Evolutionary conservation across 331 rosid genomes (phyloP), one percentile per base, ranked within the genome.

Genomic region (Dryas integrifolia): DNA sequence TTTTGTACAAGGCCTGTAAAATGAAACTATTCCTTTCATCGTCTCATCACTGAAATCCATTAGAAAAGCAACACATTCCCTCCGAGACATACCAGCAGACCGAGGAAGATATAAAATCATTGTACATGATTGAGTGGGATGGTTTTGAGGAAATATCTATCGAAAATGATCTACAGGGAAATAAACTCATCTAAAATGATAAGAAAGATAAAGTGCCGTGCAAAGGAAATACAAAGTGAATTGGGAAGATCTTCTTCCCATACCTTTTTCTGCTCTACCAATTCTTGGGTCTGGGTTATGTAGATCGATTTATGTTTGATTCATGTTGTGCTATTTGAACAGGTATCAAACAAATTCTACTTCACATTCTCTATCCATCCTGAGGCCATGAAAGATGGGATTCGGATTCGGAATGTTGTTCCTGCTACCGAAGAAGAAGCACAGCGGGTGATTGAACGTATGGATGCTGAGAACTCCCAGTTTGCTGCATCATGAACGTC

Each of bases 341-440:
- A 89, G 97, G 88, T 94, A 47, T 94, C 97, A 59, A 94, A 94
- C 83, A 91, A 84, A 77, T 91, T 94, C 86, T 91, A 91, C 85
- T 83, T 94, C 85, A 89, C 97, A 11, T 94, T 91, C 76, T 86
- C 92, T 18, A 87, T 85, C 55, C 80, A 72, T 56, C 87, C 88
- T 0, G 92, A 81, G 70, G 88, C 90, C 49, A 59, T 83, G 21
- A 84, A 77, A 63, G 84, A 82, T 44, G 90, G 96, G 15, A 68
- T 81, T 81, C 87, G 74, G 65, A 77, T 91, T 75, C 82, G 92
- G 51, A 84, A 69, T 11, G 97, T 89, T 15, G 97, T 94, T 82
- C 98, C 96, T 9, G 85, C 81, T 11, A 88, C 97, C 4, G 96
- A 89, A 81, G 97, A 86, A 85, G 98, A 91, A 87, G 97, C 96